Base-by-base conservation (phyloP, 805 yeast genomes). In the Spathaspora girioi region DNA sequence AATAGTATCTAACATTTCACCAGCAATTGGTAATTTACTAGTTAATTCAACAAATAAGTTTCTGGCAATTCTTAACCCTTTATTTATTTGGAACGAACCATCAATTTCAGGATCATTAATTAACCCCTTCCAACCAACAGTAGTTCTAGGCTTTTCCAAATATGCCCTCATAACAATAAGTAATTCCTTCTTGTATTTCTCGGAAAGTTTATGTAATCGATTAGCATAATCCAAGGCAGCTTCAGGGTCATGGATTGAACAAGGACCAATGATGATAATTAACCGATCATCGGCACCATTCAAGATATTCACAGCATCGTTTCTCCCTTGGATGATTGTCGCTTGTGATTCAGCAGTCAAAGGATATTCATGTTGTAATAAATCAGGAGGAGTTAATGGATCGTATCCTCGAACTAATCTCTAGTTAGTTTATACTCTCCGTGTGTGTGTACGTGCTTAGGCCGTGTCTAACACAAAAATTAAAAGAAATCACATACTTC, bases 41-140 rank as follows among this genome's bases (percentile, higher is more conserved):
- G 97, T 94, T 63, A 93, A 78, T 51, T 88, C 83, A 41, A 84
- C 84, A 71, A 89, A 93, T 77, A 93, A 81, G 58, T 88, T 86
- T 70, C 99, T 83, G 5, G 97, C 80, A 54, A 91, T 85, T 65
- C 93, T 79, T 59, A 93, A 80, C 62, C 99, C 99, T 73, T 93
- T 92, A 78, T 93, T 93, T 69, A 93, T 93, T 62, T 91, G 83
- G 83, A 89, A 93, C 48, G 96, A 79, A 54, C 89, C 89, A 69
- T 93, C 96, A 61, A 93, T 86, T 63, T 94, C 97, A 31, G 99
- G 99, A 70, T 93, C 99, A 68, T 93, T 93, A 63, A 93, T 94
- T 59, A 93, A 79, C 60, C 99, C 99, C 75, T 93, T 93, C 99
- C 99, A 93, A 54, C 99, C 99, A 45, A 94, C 98, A 27, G 98